Evolutionary conservation across 2,329 filamentous ascomycete genomes (phyloP).

Genomic region (Didymella segeticola): DNA sequence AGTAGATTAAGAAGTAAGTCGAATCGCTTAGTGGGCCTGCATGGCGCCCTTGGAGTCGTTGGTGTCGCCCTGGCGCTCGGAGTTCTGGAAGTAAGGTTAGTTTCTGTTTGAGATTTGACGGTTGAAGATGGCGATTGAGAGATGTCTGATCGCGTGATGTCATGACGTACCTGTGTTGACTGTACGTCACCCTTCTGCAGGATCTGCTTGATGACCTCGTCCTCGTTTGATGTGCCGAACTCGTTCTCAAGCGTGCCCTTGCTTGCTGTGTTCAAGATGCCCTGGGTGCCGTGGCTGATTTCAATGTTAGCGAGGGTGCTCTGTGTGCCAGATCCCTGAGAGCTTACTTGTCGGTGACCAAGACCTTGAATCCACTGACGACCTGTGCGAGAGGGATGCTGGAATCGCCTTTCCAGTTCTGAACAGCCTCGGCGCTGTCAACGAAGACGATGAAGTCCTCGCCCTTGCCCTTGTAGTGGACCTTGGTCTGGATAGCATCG

Average conservation of each 20-base stretch:
- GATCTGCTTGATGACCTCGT: constrained; percentile 83
- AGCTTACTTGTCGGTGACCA: constrained; percentile 85
- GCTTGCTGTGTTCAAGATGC: constrained; percentile 76
- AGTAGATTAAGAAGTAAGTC: constrained; percentile 12
- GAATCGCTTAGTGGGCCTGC: constrained; percentile 37
- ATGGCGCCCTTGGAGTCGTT: constrained; percentile 51
- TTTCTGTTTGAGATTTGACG: background rate
- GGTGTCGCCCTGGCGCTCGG: constrained; percentile 52
- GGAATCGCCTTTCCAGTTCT: constrained; percentile 84
- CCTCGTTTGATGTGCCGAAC: constrained; percentile 81
- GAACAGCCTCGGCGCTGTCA: constrained; percentile 66
- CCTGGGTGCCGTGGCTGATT: constrained; percentile 82
- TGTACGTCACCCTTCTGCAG: constrained; percentile 70
- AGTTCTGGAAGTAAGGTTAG: constrained; percentile 39
- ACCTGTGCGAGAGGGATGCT: constrained; percentile 83
- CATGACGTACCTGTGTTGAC: constrained; percentile 10
- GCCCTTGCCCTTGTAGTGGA: constrained; percentile 80
- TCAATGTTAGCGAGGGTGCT: background rate
- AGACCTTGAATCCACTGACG: constrained; percentile 86
- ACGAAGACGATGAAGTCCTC: constrained; percentile 75
- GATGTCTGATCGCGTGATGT: background rate
- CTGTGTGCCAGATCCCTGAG: background rate
- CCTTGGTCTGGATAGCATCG: constrained; percentile 71
- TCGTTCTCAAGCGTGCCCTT: constrained; percentile 79
- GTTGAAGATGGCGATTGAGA: background rate